These are phyloP conservation scores for Pleoardoris graminearum DNA, from an alignment of 2,329 filamentous ascomycete genomes.

Conservation along the genomic window DNA sequence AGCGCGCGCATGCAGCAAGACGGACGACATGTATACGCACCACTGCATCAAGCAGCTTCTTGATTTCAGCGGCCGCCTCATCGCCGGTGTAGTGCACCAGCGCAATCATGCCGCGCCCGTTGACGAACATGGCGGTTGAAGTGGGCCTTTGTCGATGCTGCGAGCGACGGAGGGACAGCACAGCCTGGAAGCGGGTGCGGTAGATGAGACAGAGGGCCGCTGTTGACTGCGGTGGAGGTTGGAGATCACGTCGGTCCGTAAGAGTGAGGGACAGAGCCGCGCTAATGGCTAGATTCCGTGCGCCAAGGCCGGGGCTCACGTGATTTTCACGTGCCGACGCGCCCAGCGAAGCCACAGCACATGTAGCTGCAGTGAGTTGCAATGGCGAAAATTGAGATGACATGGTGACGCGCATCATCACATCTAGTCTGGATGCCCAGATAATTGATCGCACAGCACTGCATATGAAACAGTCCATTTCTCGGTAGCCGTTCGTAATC, in stretches of 20 bases:
- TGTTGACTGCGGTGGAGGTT: neutral
- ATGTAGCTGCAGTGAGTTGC: too few species aligned
- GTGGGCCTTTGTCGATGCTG: too few species aligned
- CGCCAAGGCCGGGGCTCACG: neutral
- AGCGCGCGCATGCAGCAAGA: slow-evolving; percentile 10
- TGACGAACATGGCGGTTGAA: slow-evolving; percentile 31
- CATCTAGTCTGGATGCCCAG: too few species aligned
- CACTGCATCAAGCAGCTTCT: slow-evolving; percentile 75
- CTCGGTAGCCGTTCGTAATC: neutral
- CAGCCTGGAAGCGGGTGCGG: neutral
- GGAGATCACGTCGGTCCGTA: neutral
- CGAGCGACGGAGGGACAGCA: neutral
- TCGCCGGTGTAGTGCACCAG: slow-evolving; percentile 39
- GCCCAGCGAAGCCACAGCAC: neutral
- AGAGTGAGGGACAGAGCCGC: neutral
- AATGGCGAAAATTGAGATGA: too few species aligned
- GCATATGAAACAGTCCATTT: neutral
- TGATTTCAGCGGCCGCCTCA: slow-evolving; percentile 62
- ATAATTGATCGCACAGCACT: too few species aligned
- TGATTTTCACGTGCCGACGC: neutral
- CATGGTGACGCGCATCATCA: too few species aligned
- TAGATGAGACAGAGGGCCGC: neutral
- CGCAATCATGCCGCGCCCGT: slow-evolving; percentile 37
- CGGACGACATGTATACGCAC: slow-evolving; percentile 57
- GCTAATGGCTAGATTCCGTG: neutral